Conservation (phyloP, 495 filamentous ascomycete species). For the Penicillium arizonense region DNA sequence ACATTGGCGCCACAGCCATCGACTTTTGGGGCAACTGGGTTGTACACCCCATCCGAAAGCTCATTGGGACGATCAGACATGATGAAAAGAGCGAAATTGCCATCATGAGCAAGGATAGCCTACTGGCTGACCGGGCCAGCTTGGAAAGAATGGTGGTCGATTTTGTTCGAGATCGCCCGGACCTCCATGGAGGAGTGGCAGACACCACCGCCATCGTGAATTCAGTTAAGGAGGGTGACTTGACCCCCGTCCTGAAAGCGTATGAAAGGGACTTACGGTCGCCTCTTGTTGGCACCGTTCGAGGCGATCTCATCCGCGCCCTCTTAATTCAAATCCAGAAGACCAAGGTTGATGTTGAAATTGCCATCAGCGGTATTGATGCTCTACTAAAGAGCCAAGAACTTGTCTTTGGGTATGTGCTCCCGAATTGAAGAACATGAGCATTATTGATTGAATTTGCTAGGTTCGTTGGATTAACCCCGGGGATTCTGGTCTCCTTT, state of each 20-base stretch:
- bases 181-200: slow-evolving; percentile 41
- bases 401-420: slow-evolving; percentile 77
- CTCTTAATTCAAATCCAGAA: slow-evolving; percentile 96
- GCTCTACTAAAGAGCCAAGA: slow-evolving; percentile 91
- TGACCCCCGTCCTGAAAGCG: slow-evolving; percentile 84
- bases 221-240: slow-evolving; percentile 84
- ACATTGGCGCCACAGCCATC: slow-evolving; percentile 70
- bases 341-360: slow-evolving; percentile 96
- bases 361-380: slow-evolving; percentile 93
- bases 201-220: slow-evolving; percentile 68
- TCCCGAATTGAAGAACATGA: background rate
- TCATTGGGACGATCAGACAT: slow-evolving; percentile 89
- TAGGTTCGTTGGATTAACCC: slow-evolving; percentile 86
- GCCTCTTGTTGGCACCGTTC: slow-evolving; percentile 75
- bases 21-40: slow-evolving; percentile 98
- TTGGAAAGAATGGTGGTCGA: slow-evolving; percentile 97
- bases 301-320: slow-evolving; percentile 84
- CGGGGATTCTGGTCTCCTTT: slow-evolving; percentile 80
- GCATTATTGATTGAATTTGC: slow-evolving; percentile 17
- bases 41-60: slow-evolving; percentile 73
- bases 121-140: slow-evolving; percentile 84
- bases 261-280: slow-evolving; percentile 83
- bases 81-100: slow-evolving; percentile 88
- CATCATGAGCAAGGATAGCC: slow-evolving; percentile 87
- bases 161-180: slow-evolving; percentile 78